Evolutionary conservation across 2,329 filamentous ascomycete genomes (phyloP), one percentile per base, ranked within the genome.

Genomic region (Paecilomyces sp.): DNA sequence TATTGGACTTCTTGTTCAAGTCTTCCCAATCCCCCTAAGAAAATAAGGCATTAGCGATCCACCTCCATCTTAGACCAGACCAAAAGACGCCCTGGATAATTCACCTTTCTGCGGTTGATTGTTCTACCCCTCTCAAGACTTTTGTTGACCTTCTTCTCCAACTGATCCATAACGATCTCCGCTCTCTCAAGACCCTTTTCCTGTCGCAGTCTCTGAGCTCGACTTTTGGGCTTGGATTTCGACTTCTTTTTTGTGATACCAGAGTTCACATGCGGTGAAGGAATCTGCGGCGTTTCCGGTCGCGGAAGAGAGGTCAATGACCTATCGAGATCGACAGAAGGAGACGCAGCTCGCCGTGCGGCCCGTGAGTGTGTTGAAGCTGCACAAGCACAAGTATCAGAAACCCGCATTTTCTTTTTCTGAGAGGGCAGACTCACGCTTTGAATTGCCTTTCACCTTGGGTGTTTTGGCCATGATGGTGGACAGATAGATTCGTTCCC

Each of bases 321-420:
- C 67, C 81, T 82, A 70, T 83, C 79, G 55, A 81, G 67, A 62
- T 82, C 71, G 63, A 82, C 72, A 57, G 81, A 80, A 22, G 84
- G 84, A 5, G 82, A 84, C 57, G 75, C 77, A 62, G 79, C 83
- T 65, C 85, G 79, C 63, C 83, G 80, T 41, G 83, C 83, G 58
- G 84, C 83, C 59, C 85, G 83, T 56, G 85, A 86, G 67, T 83
- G 82, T 15, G 78, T 64, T 1, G 82, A 82, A 55, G 77, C 83
- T 85, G 22, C 22, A 62, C 24, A 28, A 28, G 25, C 25, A 41
- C 28, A n/a, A 51, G 54, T 51, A 55, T 65, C 61, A 63, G 64
- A 57, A 50, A 47, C 28, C 34, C n/a, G 15, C 25, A 9, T 18
- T 15, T 58, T 41, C 30, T n/a, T 54, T 62, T 31, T 6, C n/a